Base-by-base conservation (phyloP, 352 stramenopile species). In the Phytophthora lateralis region DNA sequence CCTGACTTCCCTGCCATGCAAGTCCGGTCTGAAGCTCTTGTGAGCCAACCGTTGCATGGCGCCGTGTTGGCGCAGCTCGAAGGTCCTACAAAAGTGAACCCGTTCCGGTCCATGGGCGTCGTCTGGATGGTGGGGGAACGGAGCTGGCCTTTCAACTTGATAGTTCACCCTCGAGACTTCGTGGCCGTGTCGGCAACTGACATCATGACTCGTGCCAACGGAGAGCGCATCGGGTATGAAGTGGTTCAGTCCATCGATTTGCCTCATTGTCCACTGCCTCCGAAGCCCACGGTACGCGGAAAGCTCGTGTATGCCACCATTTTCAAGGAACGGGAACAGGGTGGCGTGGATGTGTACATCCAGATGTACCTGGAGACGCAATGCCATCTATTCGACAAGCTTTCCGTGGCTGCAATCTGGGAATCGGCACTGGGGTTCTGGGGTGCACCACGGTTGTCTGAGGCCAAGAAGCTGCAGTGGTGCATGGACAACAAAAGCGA, bases 211-310 rank as follows among this genome's bases (percentile, higher is more conserved):
- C 53, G 52, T 15, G 35, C 38, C 0, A 64, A 59, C 7, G 69
- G 69, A 14, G 70, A 78, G 18, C 45, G 39, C 15, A 50, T 78
- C 29, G 70, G 70, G n/a, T 78, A 66, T 34, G 66, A 78, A 29
- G 49, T 78, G 18, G 63, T 71, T 2, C 75, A 88, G 51, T 85
- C 79, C 27, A 67, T 88, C 17, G 52, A 68, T 30, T 45, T 66
- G 50, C 52, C 52, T 14, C 38, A 55, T 11, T 59, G 43, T 30
- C 51, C 52, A 15, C 7, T 29, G 15, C 20, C 43, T 11, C 67
- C 60, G 12, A 64, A 85, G 15, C 39, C 39, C 10, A 50, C 30
- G 27, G 7, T 52, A 9, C 52, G 52, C 17, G 41, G 39, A 6
- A 42, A 52, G 37, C 27, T 60, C 39, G 27, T 45, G 29, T 60